Evolutionary conservation across 257 asterid species (phyloP).

Genomic region (Solanum chmielewskii): DNA sequence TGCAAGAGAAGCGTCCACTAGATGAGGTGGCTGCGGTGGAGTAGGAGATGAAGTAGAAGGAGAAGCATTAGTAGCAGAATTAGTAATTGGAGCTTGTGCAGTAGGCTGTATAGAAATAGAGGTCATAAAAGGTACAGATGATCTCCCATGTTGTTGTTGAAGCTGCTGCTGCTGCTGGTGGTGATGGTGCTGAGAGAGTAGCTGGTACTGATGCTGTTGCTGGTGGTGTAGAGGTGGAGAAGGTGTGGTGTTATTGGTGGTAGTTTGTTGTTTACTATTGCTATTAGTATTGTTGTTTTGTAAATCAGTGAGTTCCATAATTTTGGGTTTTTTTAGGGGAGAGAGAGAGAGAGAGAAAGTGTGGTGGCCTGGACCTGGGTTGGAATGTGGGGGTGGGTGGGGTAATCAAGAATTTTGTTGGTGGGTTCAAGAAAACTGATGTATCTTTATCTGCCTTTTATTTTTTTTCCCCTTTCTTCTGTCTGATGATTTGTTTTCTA

Average conservation of each 20-base stretch:
- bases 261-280: neutral
- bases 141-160: conserved; percentile 3
- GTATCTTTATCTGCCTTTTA: conserved; percentile 6
- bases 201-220: neutral
- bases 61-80: conserved; percentile 2
- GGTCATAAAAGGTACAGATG: conserved; percentile 29
- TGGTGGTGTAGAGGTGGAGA: conserved; percentile 25
- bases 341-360: neutral
- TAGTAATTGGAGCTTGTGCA: neutral
- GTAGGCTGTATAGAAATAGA: conserved; percentile 15
- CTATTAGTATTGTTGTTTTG: conserved; percentile 10
- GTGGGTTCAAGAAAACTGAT: conserved; percentile 42
- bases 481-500: neutral
- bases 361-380: neutral
- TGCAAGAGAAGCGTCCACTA: conserved; percentile 51
- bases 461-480: conserved; percentile 4
- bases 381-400: conserved; percentile 16
- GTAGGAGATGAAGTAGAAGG: conserved; percentile 14
- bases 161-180: conserved; percentile 6
- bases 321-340: neutral
- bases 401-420: conserved; percentile 31
- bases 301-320: conserved; percentile 55
- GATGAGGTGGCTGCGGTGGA: conserved; percentile 12
- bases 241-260: conserved; percentile 10
- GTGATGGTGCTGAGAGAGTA: conserved; percentile 8